These are phyloP conservation scores for Forsythia suspensa DNA, from an alignment of 257 asterid species.

Conservation along the genomic window DNA sequence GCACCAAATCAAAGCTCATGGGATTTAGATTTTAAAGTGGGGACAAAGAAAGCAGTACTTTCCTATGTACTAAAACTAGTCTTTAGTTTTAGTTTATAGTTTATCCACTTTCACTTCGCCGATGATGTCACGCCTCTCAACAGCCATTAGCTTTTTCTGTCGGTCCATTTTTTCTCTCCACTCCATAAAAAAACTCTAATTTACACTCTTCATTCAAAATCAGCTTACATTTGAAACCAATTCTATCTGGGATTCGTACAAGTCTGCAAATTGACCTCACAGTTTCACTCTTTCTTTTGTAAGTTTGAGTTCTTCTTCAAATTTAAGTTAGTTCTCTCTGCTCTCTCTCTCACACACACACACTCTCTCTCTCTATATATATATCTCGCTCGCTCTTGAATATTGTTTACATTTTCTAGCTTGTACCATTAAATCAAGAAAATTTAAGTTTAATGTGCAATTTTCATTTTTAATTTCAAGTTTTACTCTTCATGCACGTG, in stretches of 20 bases:
- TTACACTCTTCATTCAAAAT: neutral
- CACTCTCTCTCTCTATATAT: too few relatives aligned
- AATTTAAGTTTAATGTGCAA: conserved; percentile 1
- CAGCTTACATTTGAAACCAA: neutral
- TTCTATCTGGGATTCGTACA: conserved; percentile 17
- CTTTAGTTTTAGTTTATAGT: conserved; percentile 3
- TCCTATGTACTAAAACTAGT: neutral
- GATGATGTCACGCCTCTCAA: conserved; percentile 29
- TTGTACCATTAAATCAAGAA: neutral
- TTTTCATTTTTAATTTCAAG: neutral
- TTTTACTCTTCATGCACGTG: neutral
- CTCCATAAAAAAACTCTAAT: neutral
- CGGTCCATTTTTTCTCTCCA: conserved; percentile 1
- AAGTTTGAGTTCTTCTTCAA: neutral
- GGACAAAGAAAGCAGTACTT: conserved; percentile 18
- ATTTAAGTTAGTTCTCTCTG: neutral
- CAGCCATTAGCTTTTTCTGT: conserved; percentile 12
- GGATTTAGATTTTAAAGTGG: conserved; percentile 4
- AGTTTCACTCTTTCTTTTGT: neutral
- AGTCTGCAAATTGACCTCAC: conserved; percentile 23
- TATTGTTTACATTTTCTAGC: conserved; percentile 1
- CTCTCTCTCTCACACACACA: too few relatives aligned
- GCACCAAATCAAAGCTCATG: neutral
- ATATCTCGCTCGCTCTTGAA: neutral
- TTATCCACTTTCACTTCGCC: neutral